These are phyloP conservation scores for Alternaria gaisen DNA, from an alignment of 2,329 filamentous ascomycete species.

Conservation along the genomic window DNA sequence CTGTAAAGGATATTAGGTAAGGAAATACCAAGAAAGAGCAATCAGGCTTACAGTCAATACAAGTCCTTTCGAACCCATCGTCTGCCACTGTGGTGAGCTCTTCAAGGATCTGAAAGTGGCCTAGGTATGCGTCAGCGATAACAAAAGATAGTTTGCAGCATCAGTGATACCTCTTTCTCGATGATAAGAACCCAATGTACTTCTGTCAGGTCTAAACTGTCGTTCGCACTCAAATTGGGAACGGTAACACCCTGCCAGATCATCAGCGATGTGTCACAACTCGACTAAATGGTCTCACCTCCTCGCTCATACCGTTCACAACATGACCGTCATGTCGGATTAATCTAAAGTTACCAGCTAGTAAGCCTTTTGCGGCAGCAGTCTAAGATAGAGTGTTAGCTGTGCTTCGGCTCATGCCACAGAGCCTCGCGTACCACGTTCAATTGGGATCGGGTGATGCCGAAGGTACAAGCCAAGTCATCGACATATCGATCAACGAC, in stretches of 20 bases:
- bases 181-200: conserved; percentile 75
- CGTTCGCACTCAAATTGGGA: conserved; percentile 62
- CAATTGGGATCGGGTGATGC: conserved; percentile 68
- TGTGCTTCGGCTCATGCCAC: conserved; percentile 35
- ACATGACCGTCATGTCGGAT: conserved; percentile 56
- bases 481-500: conserved; percentile 78
- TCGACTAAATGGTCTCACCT: conserved; percentile 38
- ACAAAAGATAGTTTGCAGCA: background rate
- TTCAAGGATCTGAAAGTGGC: conserved; percentile 78
- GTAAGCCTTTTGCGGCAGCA: conserved; percentile 76
- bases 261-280: conserved; percentile 1
- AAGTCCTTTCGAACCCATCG: conserved; percentile 65
- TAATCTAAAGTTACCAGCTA: conserved; percentile 67
- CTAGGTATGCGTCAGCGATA: conserved; percentile 53
- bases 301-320: conserved; percentile 54
- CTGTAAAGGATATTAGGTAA: conserved; percentile 53
- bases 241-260: conserved; percentile 67
- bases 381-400: conserved; percentile 58
- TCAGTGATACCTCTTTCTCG: conserved; percentile 73
- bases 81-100: conserved; percentile 64
- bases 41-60: conserved; percentile 67
- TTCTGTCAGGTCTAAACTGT: conserved; percentile 59
- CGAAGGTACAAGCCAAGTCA: conserved; percentile 75
- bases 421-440: conserved; percentile 68
- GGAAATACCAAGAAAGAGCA: background rate